phyloP scores from a whole-genome alignment of 306 rosid genomes.

The Cucurbita moschata region DNA sequence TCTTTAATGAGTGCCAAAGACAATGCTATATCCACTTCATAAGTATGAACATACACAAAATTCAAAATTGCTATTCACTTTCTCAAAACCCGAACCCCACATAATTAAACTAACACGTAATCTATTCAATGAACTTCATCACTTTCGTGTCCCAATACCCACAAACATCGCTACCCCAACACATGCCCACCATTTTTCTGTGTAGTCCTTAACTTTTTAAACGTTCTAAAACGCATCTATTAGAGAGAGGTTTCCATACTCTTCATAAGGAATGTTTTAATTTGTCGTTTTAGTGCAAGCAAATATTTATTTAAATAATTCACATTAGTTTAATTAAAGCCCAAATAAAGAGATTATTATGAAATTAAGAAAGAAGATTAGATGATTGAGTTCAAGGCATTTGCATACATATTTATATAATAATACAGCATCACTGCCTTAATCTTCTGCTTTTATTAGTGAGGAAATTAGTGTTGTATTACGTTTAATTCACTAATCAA shows the following conservation, averaged over 20 bases:
- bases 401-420: background rate
- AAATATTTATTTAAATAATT: no score
- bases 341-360: no score
- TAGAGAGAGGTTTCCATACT: no score
- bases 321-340: no score
- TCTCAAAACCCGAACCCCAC: background rate
- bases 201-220: background rate
- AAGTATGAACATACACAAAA: background rate
- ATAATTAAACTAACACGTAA: background rate
- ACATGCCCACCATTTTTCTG: background rate
- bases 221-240: no score
- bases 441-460: background rate
- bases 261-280: no score
- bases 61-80: no score
- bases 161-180: constrained; percentile 1
- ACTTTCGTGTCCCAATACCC: constrained; percentile 1
- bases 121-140: background rate
- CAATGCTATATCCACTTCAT: background rate
- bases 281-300: no score
- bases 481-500: background rate
- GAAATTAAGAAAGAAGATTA: background rate
- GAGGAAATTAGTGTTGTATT: background rate
- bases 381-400: background rate
- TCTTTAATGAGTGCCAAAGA: background rate
- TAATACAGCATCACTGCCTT: background rate